Base-by-base conservation (phyloP, 2,329 filamentous ascomycete species). In the Colletotrichum endophyticum region DNA sequence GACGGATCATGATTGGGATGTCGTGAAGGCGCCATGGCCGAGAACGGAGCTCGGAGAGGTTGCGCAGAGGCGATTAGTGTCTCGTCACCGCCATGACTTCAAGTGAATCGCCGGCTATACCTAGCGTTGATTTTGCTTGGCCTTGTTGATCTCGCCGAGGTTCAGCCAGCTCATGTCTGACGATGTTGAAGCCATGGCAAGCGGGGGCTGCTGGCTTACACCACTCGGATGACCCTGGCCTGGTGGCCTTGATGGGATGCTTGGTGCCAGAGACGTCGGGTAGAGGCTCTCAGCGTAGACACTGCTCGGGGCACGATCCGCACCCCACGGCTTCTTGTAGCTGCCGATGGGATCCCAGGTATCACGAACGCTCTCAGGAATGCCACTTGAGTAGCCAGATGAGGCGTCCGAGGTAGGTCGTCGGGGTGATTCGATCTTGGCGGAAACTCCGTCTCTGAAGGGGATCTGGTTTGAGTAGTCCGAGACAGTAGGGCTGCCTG, bases 151-250 rank as follows among this genome's bases (percentile, higher is more conserved):
- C 49, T 90, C 90, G 63, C 92, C 92, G 22, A 96, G 88, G 81
- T 96, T 95, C 78, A 96, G 85, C 94, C 94, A 96, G 84, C 93
- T 95, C 93, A 96, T 95, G 83, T 96, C 94, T 67, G 89, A 89
- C 15, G 89, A 88, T 8, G 86, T 87, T 30, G 87, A 83, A 64
- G 90, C 87, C 84, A 86, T 88, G 27, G 86, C 84, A 34, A 91
- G 85, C 79, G 90, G 89, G 22, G 89, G 88, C 78, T 90, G 88
- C 68, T 83, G 84, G 81, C 86, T 89, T 73, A 88, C 82, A 59
- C 83, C 86, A n/a, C 80, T 82, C 8, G 81, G 80, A 72, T 76
- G 53, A 82, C 80, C 22, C 19, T 62, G 56, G 44, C 44, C 44
- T 1, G 83, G 80, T n/a, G 83, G 80, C 36, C 82, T 79, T 15